Evolutionary conservation across 768 basidiomycete genomes (phyloP).

Genomic region (Galerina sulciceps): DNA sequence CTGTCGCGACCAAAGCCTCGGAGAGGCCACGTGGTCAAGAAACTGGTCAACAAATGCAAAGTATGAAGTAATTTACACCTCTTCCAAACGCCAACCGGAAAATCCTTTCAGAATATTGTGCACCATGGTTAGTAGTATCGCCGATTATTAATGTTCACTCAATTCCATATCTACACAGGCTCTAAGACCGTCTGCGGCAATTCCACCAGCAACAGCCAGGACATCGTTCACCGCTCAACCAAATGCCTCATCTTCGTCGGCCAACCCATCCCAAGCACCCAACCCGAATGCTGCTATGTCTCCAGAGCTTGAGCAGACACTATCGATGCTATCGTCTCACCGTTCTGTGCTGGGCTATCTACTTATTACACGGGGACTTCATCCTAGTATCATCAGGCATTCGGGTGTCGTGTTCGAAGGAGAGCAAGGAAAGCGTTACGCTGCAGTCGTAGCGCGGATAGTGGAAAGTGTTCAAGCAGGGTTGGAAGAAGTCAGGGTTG

Average conservation of each 20-base stretch:
- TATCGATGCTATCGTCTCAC: constrained; percentile 76
- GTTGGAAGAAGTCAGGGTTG: constrained; percentile 74
- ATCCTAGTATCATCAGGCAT: constrained; percentile 80
- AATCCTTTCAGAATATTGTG: no score
- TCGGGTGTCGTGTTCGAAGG: constrained; percentile 88
- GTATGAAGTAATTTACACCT: no score
- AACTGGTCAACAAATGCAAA: no score
- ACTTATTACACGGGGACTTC: constrained; percentile 72
- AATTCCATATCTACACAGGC: constrained; percentile 1
- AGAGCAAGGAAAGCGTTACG: constrained; percentile 79
- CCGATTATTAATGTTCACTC: no score
- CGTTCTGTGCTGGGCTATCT: constrained; percentile 88
- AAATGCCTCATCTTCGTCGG: constrained; percentile 16
- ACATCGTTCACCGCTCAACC: constrained; percentile 34
- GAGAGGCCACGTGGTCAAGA: no score
- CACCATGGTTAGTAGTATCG: no score
- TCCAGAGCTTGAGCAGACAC: constrained; percentile 84
- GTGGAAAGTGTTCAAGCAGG: constrained; percentile 81
- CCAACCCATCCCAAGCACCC: constrained; percentile 11
- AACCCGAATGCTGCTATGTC: constrained; percentile 43
- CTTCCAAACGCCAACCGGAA: no score
- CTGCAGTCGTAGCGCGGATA: constrained; percentile 70
- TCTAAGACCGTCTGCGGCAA: constrained; percentile 7
- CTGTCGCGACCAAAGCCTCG: no score
- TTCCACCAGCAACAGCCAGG: constrained; percentile 23